These are phyloP conservation scores for Pseudonitzschia multiseries DNA, from an alignment of 108 stramenopile species.

Conservation along the genomic window DNA sequence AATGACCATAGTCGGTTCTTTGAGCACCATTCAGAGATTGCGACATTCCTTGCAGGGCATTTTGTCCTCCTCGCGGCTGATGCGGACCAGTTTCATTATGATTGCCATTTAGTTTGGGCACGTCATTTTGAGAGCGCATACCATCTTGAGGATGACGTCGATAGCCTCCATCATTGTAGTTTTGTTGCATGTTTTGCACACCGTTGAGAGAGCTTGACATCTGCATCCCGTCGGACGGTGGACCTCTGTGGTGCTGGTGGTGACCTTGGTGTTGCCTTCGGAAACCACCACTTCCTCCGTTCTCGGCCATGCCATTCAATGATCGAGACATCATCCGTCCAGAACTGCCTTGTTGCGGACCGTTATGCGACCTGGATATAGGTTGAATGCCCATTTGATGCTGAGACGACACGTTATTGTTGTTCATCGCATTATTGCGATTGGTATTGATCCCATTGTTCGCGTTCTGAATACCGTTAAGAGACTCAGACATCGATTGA, in stretches of 20 bases:
- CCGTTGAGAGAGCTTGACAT: conserved; percentile 8
- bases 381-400: conserved; percentile 4
- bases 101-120: not conserved
- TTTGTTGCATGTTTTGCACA: not conserved
- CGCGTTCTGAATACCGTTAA: not conserved
- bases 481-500: not conserved
- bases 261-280: not conserved
- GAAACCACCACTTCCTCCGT: not conserved
- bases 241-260: not conserved
- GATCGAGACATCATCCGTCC: conserved; percentile 7
- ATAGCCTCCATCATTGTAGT: not conserved
- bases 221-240: not conserved
- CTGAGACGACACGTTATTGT: not conserved
- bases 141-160: not conserved
- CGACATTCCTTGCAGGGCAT: conserved; percentile 6
- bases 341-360: not conserved
- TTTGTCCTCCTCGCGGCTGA: not conserved
- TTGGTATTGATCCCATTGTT: not conserved
- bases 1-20: not conserved
- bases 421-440: not conserved
- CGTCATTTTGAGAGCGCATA: not conserved
- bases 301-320: not conserved
- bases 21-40: conserved; percentile 7
- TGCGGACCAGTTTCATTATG: not conserved
- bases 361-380: not conserved